Conservation (phyloP, 345 rosid species). For the Eutrema japonicum region DNA sequence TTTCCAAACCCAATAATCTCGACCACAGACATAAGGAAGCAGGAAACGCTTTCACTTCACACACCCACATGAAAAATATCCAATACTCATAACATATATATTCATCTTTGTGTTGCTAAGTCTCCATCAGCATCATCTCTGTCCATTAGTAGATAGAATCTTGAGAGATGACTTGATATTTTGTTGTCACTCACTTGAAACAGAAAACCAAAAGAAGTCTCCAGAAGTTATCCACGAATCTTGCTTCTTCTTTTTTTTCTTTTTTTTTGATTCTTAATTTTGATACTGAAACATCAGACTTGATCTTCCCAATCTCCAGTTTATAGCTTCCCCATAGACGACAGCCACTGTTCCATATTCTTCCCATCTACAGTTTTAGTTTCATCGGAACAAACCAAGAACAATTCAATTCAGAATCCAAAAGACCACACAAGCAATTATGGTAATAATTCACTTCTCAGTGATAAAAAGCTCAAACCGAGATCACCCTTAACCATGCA, state of each 20-base stretch:
- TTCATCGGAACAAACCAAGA: neutral
- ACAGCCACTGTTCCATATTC: slow-evolving; percentile 64
- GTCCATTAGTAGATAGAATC: slow-evolving; percentile 37
- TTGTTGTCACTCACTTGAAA: slow-evolving; percentile 36
- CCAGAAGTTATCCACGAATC: slow-evolving; percentile 40
- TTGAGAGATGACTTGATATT: slow-evolving; percentile 36
- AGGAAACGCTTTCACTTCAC: slow-evolving; percentile 29
- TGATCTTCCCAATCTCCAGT: slow-evolving; percentile 23
- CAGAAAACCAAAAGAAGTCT: slow-evolving; percentile 35
- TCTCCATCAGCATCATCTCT: slow-evolving; percentile 37
- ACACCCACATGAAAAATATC: slow-evolving; percentile 42
- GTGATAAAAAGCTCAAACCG: neutral
- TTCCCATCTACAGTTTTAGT: slow-evolving; percentile 52
- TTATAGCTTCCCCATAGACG: slow-evolving; percentile 59
- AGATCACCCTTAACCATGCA: slow-evolving; percentile 7
- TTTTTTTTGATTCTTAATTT: slow-evolving; percentile 9
- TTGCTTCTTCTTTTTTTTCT: slow-evolving; percentile 2
- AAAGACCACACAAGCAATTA: neutral
- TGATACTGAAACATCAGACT: slow-evolving; percentile 26
- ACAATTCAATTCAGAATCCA: neutral
- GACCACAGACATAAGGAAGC: slow-evolving; percentile 38
- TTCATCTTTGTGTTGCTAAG: slow-evolving; percentile 26
- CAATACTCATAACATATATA: slow-evolving; percentile 35
- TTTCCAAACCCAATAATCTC: slow-evolving; percentile 10
- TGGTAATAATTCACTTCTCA: neutral